Evolutionary conservation across 257 asterid genomes (phyloP).

Genomic region (Salvia miltiorrhiza): DNA sequence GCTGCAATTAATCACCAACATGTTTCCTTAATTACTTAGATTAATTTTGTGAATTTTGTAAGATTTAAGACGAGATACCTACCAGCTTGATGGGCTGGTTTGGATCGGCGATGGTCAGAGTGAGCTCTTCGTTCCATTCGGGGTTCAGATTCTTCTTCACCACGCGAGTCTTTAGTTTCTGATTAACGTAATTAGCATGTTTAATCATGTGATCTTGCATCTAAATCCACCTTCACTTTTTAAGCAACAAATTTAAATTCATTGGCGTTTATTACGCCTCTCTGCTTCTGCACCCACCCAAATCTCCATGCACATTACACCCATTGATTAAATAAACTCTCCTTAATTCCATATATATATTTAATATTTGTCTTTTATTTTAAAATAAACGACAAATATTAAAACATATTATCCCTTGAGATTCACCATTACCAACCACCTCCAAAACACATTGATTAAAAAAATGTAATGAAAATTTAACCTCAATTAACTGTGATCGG

Average conservation of each 20-base stretch:
- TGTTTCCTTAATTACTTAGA: too few relatives aligned
- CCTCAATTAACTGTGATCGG: too few relatives aligned
- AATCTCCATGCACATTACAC: too few relatives aligned
- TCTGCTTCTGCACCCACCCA: too few relatives aligned
- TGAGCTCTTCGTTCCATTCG: slow-evolving; percentile 75
- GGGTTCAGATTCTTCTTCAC: slow-evolving; percentile 67
- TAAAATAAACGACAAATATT: neutral
- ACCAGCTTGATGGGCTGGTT: slow-evolving; percentile 60
- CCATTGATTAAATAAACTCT: too few relatives aligned
- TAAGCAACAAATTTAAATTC: too few relatives aligned
- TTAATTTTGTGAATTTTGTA: neutral
- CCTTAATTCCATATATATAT: too few relatives aligned
- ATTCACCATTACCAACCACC: too few relatives aligned
- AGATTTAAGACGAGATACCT: neutral
- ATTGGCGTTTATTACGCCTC: too few relatives aligned
- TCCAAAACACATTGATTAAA: too few relatives aligned
- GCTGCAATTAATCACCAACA: slow-evolving; percentile 36
- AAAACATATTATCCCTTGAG: neutral
- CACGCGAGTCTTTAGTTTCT: slow-evolving; percentile 79
- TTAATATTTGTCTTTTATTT: too few relatives aligned
- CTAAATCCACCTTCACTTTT: neutral
- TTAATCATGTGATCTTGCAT: neutral
- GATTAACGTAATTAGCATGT: neutral
- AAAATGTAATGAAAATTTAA: too few relatives aligned
- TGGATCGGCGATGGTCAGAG: slow-evolving; percentile 56